Evolutionary conservation across 1,284 basidiomycete species (phyloP).

Genomic region (Ustilago crameri): DNA sequence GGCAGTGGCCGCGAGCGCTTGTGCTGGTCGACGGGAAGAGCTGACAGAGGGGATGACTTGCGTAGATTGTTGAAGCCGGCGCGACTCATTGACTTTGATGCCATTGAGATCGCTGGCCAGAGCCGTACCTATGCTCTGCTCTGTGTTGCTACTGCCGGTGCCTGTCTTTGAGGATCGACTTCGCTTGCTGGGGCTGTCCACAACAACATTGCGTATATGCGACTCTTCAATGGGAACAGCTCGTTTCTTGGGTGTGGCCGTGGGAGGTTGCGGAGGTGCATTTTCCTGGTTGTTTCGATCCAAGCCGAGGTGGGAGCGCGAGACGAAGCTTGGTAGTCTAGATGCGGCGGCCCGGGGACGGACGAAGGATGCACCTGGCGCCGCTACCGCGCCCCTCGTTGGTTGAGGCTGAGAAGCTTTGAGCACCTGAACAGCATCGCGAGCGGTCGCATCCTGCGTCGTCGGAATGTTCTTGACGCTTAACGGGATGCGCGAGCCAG

Average conservation of each 20-base stretch:
- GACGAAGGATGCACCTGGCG: conserved; percentile 3
- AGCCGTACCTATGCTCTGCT: conserved; percentile 40
- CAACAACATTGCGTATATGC: conserved; percentile 58
- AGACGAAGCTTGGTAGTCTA: conserved; percentile 39
- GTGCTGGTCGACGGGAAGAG: conserved; percentile 19
- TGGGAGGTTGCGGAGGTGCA: conserved; percentile 13
- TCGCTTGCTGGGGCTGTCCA: conserved; percentile 51
- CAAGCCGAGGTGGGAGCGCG: conserved; percentile 44
- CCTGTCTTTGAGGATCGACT: conserved; percentile 54
- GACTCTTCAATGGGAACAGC: conserved; percentile 62
- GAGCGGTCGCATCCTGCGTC: conserved; percentile 24
- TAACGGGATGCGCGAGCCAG: conserved; percentile 40
- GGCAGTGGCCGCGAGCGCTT: conserved; percentile 5
- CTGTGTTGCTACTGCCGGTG: conserved; percentile 45
- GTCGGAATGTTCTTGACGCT: conserved; percentile 46
- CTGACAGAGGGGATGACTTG: conserved; percentile 8
- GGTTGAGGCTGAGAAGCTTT: conserved; percentile 27
- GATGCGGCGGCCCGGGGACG: conserved; percentile 32
- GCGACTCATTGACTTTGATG: conserved; percentile 39
- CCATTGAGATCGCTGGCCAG: conserved; percentile 45
- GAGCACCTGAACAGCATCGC: conserved; percentile 23
- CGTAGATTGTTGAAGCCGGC: conserved; percentile 14
- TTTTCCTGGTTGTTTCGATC: conserved; percentile 48
- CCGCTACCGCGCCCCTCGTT: conserved; percentile 3
- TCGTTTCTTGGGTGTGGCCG: conserved; percentile 63